A percentile compares a stretch with the other conserved stretches of the same genome.
Evolutionary conservation across 2,329 filamentous ascomycete genomes (phyloP).

Genomic region (Metarhizium rileyi): DNA sequence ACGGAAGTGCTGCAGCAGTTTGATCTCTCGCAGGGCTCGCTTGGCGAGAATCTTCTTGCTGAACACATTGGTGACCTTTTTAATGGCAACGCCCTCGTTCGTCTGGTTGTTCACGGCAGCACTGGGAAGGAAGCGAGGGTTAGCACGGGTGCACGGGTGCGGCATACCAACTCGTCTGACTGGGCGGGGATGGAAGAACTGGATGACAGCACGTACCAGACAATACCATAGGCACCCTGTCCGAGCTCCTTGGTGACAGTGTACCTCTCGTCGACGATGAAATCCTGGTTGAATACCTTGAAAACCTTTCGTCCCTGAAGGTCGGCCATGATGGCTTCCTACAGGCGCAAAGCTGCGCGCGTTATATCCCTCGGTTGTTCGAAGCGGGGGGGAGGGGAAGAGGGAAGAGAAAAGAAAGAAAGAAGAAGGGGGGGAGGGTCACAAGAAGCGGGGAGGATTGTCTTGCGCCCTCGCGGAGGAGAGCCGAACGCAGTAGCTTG

Average conservation of each 20-base stretch:
- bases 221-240: constrained; percentile 96
- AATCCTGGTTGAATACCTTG: constrained; percentile 99
- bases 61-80: constrained; percentile 99
- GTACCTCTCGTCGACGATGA: constrained; percentile 95
- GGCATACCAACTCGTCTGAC: too few relatives aligned
- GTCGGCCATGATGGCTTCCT: constrained; percentile 25
- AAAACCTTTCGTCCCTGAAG: constrained; percentile 70
- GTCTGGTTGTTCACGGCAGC: constrained; percentile 88
- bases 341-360: neutral
- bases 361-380: neutral
- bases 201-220: constrained; percentile 58
- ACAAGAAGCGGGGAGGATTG: neutral
- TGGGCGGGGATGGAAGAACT: neutral
- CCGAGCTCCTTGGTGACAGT: constrained; percentile 98
- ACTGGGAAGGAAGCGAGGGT: constrained; percentile 35
- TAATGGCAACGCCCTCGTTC: constrained; percentile 91
- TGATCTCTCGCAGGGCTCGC: constrained; percentile 95
- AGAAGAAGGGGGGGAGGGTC: neutral
- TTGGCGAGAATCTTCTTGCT: constrained; percentile 99
- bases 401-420: too few relatives aligned
- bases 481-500: neutral
- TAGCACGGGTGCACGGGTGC: too few relatives aligned
- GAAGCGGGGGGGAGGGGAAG: constrained; percentile 1
- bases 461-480: neutral
- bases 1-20: constrained; percentile 94